Conservation (phyloP, 768 basidiomycete species). For the Tremella mesenterica region DNA sequence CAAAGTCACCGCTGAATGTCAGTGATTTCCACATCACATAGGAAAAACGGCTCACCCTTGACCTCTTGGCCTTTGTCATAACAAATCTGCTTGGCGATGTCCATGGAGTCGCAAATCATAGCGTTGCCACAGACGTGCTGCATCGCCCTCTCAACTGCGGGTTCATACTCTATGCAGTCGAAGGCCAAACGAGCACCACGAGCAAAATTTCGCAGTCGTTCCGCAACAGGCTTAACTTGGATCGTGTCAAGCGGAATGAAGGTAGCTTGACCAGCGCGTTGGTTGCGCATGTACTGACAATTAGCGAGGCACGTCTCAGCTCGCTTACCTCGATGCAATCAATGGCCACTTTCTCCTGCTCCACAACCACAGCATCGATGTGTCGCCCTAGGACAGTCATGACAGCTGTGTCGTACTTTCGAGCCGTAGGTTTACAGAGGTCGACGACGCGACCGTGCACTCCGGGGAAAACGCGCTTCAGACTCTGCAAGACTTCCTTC, state of each 20-base stretch:
- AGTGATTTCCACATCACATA: not conserved
- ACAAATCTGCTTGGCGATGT: constrained; percentile 77
- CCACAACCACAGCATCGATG: constrained; percentile 90
- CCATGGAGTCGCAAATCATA: constrained; percentile 90
- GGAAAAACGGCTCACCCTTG: constrained; percentile 61
- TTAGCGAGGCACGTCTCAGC: not conserved
- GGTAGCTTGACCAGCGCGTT: constrained; percentile 89
- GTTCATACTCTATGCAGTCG: constrained; percentile 72
- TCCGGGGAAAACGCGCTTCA: constrained; percentile 87
- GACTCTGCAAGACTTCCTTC: constrained; percentile 71
- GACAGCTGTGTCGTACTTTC: constrained; percentile 86
- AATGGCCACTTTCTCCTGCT: constrained; percentile 92
- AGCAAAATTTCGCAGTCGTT: constrained; percentile 85
- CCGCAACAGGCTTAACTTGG: constrained; percentile 83
- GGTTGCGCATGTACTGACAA: constrained; percentile 81
- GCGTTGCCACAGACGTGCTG: constrained; percentile 94
- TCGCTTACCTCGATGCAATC: constrained; percentile 81
- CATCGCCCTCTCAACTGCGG: constrained; percentile 83
- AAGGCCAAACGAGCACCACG: constrained; percentile 79
- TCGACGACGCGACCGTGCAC: constrained; percentile 89
- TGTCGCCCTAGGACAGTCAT: constrained; percentile 87
- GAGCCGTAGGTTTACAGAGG: constrained; percentile 83
- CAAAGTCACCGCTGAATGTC: constrained; percentile 70
- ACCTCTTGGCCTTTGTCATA: constrained; percentile 95
- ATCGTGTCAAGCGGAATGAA: constrained; percentile 99